Evolutionary conservation across 2,329 filamentous ascomycete genomes (phyloP).

Genomic region (Tolypocladium tropicale): DNA sequence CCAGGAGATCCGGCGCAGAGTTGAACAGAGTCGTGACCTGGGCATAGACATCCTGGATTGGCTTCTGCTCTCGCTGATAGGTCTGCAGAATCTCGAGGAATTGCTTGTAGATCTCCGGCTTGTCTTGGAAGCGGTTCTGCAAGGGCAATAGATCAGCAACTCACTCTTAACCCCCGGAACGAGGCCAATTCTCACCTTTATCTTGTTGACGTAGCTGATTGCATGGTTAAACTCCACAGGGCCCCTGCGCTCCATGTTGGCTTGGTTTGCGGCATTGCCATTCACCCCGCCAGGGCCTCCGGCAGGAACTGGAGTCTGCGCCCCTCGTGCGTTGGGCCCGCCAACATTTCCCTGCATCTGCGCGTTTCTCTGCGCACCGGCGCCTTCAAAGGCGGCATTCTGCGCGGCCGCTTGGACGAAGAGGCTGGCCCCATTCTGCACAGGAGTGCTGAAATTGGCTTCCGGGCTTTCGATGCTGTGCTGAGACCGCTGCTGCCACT

Average conservation of each 20-base stretch:
- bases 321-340: slow-evolving; percentile 38
- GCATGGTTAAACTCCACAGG: slow-evolving; percentile 99
- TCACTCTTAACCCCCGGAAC: background rate
- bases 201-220: slow-evolving; percentile 99
- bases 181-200: slow-evolving; percentile 60
- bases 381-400: slow-evolving; percentile 21
- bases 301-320: slow-evolving; percentile 49
- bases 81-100: slow-evolving; percentile 97
- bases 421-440: slow-evolving; percentile 36
- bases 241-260: slow-evolving; percentile 71
- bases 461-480: slow-evolving; percentile 55
- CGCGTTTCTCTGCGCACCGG: slow-evolving; percentile 19
- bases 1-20: slow-evolving; percentile 83
- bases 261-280: slow-evolving; percentile 45
- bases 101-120: slow-evolving; percentile 98
- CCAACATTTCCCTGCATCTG: slow-evolving; percentile 22
- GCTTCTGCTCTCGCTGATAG: slow-evolving; percentile 95
- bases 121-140: slow-evolving; percentile 91
- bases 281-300: slow-evolving; percentile 49
- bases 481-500: slow-evolving; percentile 48
- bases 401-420: slow-evolving; percentile 34
- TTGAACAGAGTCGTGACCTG: slow-evolving; percentile 94
- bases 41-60: slow-evolving; percentile 95
- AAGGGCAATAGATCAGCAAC: slow-evolving; percentile 6
- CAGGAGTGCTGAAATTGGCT: slow-evolving; percentile 48